A percentile compares a stretch with the other conserved stretches of the same genome.
These are phyloP conservation scores for Pseudopyricularia cyperi DNA, from an alignment of 2,329 filamentous ascomycete genomes.

Conservation along the genomic window DNA sequence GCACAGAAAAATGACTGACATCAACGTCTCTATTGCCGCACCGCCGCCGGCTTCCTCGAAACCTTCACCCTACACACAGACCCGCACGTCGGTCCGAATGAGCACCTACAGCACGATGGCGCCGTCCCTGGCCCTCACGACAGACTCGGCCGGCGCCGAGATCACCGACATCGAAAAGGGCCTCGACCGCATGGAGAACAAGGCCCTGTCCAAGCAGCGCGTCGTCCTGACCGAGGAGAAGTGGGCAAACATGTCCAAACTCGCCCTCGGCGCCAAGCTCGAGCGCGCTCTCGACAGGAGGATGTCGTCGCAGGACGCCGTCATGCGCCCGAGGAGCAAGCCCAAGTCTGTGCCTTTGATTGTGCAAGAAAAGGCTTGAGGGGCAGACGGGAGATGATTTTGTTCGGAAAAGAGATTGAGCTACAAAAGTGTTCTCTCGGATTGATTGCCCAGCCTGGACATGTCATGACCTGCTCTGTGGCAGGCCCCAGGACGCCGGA, in stretches of 20 bases:
- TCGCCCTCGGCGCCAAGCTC: conserved; percentile 80
- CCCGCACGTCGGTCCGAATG: conserved; percentile 41
- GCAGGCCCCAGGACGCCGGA: neutral
- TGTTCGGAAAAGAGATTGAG: neutral
- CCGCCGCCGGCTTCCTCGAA: neutral
- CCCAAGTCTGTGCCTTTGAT: neutral
- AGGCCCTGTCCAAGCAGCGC: conserved; percentile 69
- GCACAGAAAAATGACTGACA: neutral
- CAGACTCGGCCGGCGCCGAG: conserved; percentile 42
- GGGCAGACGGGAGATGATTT: neutral
- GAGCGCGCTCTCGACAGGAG: conserved; percentile 75
- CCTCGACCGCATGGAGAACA: conserved; percentile 81
- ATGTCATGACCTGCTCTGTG: neutral
- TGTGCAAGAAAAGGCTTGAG: conserved; percentile 14
- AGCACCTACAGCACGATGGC: conserved; percentile 48
- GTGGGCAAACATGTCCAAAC: conserved; percentile 68
- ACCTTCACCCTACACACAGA: conserved; percentile 17
- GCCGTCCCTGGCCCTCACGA: conserved; percentile 46
- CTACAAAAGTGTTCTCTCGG: neutral
- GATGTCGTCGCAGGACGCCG: conserved; percentile 81
- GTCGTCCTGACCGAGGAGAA: conserved; percentile 70
- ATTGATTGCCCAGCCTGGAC: neutral
- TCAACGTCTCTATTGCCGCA: neutral
- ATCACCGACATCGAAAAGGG: conserved; percentile 62
- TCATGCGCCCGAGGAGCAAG: conserved; percentile 51